Evolutionary conservation across 2,329 filamentous ascomycete genomes (phyloP).

Genomic region (Stagonosporopsis tanaceti): DNA sequence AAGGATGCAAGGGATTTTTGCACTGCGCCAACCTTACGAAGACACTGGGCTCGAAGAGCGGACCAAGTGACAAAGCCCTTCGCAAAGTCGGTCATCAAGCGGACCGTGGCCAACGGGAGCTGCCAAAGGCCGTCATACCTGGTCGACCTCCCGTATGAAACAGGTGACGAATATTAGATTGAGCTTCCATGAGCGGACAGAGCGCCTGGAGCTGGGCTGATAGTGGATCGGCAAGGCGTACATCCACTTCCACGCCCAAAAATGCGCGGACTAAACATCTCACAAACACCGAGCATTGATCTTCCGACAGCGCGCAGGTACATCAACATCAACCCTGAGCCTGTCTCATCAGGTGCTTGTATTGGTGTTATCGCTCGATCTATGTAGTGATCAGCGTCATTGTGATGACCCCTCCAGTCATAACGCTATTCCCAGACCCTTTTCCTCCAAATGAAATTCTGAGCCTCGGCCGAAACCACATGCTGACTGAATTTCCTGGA

Average conservation of each 20-base stretch:
- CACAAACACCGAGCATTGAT: constrained; percentile 9
- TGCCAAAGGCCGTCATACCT: constrained; percentile 24
- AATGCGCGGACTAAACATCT: constrained; percentile 29
- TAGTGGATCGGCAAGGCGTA: constrained; percentile 23
- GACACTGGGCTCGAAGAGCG: constrained; percentile 40
- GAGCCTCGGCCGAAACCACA: constrained; percentile 36
- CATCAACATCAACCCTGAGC: constrained; percentile 4
- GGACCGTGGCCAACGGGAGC: constrained; percentile 34
- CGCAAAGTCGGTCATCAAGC: constrained; percentile 42
- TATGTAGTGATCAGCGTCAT: constrained; percentile 23
- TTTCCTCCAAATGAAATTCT: constrained; percentile 10
- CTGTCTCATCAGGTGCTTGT: constrained; percentile 9
- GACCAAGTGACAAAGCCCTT: constrained; percentile 44
- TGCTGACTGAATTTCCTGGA: constrained; percentile 20
- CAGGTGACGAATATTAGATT: constrained; percentile 28
- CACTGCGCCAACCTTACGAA: constrained; percentile 49
- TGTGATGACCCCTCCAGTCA: constrained; percentile 33
- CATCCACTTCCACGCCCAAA: constrained; percentile 36
- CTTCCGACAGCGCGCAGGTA: constrained; percentile 14
- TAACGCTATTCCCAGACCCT: constrained; percentile 24
- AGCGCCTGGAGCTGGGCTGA: constrained; percentile 2
- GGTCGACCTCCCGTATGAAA: constrained; percentile 27
- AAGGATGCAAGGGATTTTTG: constrained; percentile 41
- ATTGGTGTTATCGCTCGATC: constrained; percentile 15
- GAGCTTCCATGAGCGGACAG: constrained; percentile 4